Conservation (phyloP, 2,329 filamentous ascomycete genomes). For the Penicillium psychrosexuale region DNA sequence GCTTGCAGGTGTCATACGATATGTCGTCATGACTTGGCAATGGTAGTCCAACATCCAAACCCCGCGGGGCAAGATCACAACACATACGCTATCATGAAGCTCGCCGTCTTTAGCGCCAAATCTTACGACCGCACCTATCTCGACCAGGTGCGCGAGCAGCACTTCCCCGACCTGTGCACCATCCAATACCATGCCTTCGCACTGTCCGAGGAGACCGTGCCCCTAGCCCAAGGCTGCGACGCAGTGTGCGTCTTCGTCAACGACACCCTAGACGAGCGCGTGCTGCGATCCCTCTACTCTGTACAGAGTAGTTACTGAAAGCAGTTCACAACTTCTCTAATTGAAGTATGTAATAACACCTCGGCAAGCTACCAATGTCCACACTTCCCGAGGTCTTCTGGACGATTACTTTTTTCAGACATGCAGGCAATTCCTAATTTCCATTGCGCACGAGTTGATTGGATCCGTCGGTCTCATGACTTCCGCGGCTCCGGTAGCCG, state of each 20-base stretch:
- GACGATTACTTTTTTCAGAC: constrained; percentile 1
- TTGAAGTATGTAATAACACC: too few species aligned
- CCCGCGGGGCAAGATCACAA: background rate
- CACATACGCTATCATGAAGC: constrained; percentile 46
- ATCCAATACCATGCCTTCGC: constrained; percentile 59
- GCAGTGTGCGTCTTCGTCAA: constrained; percentile 69
- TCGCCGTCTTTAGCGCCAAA: constrained; percentile 64
- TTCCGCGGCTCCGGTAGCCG: background rate
- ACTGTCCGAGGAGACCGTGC: constrained; percentile 55
- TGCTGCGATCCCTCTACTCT: constrained; percentile 50
- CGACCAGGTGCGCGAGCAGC: constrained; percentile 35
- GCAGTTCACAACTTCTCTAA: too few species aligned
- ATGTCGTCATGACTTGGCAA: constrained; percentile 8
- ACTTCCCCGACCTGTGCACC: constrained; percentile 41
- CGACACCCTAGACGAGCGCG: constrained; percentile 53
- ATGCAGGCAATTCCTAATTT: background rate
- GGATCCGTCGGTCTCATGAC: background rate
- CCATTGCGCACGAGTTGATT: background rate
- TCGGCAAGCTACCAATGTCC: background rate
- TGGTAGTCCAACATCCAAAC: background rate
- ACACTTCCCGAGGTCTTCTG: background rate
- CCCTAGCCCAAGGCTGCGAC: constrained; percentile 51
- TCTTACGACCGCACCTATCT: constrained; percentile 60
- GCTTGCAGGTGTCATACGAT: background rate
- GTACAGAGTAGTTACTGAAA: too few species aligned